Base-by-base conservation (phyloP, 352 stramenopile species). In the Globisporangium emineosum region DNA sequence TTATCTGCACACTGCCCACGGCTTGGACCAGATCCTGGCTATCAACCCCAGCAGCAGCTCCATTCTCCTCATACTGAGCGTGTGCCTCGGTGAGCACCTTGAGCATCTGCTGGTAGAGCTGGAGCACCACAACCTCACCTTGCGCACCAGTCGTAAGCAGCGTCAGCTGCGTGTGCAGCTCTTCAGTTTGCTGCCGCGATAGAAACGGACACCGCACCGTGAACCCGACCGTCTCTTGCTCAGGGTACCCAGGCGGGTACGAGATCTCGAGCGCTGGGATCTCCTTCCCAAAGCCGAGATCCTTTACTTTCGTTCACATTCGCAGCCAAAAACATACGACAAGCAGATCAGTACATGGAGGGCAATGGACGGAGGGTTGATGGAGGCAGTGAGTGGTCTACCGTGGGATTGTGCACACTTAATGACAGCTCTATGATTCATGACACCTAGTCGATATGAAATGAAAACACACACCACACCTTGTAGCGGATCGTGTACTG, bases 51-150 rank as follows among this genome's bases (percentile, higher is more conserved):
- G 21, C 2, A 25, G 3, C 17, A 49, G 49, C 25, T n/a, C 25
- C 23, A 29, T 15, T 19, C 6, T 15, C 47, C 21, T 54, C 13
- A 54, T 33, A 23, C 40, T 47, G 40, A 12, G 25, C 47, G 35
- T 60, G 57, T 6, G 40, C 45, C 3, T 86, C 60, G 15, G 69
- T 67, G 27, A 93, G 61, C n/a, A 77, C 71, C 0, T 86, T 77
- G 21, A 74, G 62, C 76, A 89, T 87, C 23, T 76, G 66, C 62
- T 90, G 80, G 62, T 91, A 91, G 33, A 91, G 62, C 60, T 89
- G 70, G 15, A 93, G 65, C 29, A 69, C 75, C 35, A 82, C 71
- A 29, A 88, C 70, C 35, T 89, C 75, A 42, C 83, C 73, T 27
- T 68, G 69, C 19, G 62, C 64, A 9, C 58, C 63, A 9, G 60